phyloP scores from a whole-genome alignment of 176 grass and related monocot genomes.

The Bromus sterilis region DNA sequence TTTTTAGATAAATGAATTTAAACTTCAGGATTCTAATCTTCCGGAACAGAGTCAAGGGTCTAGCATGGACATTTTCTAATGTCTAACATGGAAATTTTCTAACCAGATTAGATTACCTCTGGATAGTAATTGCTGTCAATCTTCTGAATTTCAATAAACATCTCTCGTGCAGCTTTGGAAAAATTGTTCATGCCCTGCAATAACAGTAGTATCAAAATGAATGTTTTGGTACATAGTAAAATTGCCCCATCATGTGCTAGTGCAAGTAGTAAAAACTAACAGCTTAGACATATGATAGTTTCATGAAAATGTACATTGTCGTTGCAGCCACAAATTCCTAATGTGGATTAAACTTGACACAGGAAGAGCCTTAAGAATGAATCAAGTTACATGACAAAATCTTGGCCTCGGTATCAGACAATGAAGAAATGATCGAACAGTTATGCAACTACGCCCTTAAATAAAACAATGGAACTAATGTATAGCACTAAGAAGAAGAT shows the following conservation, averaged over 20 bases:
- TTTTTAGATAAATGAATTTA: background rate
- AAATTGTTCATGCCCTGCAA: slow-evolving; percentile 73
- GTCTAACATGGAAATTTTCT: background rate
- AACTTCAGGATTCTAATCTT: background rate
- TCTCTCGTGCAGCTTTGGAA: slow-evolving; percentile 73
- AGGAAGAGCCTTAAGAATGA: slow-evolving; percentile 1
- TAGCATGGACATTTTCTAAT: background rate
- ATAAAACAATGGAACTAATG: slow-evolving; percentile 12
- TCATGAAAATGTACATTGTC: slow-evolving; percentile 18
- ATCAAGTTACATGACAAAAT: slow-evolving; percentile 10
- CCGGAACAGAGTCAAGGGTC: background rate
- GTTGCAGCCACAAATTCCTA: background rate
- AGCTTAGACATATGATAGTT: slow-evolving; percentile 5
- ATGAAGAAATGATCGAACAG: slow-evolving; percentile 17
- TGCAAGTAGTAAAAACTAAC: background rate
- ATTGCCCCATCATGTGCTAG: slow-evolving; percentile 1
- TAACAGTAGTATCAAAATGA: slow-evolving; percentile 23
- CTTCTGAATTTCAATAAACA: slow-evolving; percentile 90
- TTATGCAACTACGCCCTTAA: slow-evolving; percentile 17
- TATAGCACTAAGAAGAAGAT: background rate
- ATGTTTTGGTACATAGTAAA: background rate
- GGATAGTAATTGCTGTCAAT: slow-evolving; percentile 96
- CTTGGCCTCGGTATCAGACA: background rate
- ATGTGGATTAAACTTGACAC: background rate
- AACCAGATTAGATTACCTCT: slow-evolving; percentile 42